Conservation (phyloP, 257 asterid genomes). For the Solanum sejunctum region DNA sequence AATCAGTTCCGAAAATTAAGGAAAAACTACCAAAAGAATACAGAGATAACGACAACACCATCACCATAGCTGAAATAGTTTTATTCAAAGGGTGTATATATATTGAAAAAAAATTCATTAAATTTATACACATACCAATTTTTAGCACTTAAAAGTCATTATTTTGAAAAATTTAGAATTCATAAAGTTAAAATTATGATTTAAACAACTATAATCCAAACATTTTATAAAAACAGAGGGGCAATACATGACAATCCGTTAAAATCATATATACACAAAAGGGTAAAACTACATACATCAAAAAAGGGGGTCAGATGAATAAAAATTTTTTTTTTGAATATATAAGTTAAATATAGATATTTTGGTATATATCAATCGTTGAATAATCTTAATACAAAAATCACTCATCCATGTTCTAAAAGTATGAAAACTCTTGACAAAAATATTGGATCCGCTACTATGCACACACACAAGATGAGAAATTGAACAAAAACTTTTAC, state of each 20-base stretch:
- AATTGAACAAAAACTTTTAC: constrained; percentile 3
- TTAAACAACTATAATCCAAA: not conserved
- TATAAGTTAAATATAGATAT: too few relatives aligned
- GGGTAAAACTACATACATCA: too few relatives aligned
- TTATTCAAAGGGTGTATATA: too few relatives aligned
- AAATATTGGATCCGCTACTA: too few relatives aligned
- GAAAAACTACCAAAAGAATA: not conserved
- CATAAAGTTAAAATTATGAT: not conserved
- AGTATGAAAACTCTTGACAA: too few relatives aligned
- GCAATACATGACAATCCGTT: not conserved
- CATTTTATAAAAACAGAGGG: not conserved
- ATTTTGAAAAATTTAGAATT: not conserved
- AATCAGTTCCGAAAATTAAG: not conserved
- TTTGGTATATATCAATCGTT: too few relatives aligned
- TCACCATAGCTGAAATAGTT: not conserved
- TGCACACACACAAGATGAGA: not conserved
- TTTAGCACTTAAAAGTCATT: not conserved
- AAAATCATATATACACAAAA: not conserved
- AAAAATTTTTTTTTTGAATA: too few relatives aligned
- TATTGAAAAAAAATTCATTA: too few relatives aligned
- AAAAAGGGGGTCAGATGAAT: too few relatives aligned
- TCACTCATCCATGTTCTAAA: too few relatives aligned
- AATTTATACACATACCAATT: not conserved
- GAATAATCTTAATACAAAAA: too few relatives aligned
- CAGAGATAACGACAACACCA: not conserved